These are phyloP conservation scores for Penicillium verrucosum DNA, from an alignment of 2,329 filamentous ascomycete species.

Conservation along the genomic window DNA sequence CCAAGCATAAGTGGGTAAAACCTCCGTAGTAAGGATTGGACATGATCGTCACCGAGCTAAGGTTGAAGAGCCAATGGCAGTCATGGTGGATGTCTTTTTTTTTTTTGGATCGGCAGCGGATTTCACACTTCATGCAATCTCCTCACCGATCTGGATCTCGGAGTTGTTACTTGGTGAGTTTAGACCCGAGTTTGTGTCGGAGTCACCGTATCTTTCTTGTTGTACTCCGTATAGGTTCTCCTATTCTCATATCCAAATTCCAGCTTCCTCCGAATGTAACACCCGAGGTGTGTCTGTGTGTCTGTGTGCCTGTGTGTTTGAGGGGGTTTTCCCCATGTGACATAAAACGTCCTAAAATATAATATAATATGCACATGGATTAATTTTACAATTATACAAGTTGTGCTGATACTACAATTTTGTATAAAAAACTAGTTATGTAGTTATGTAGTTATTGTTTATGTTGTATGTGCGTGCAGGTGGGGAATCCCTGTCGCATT, in stretches of 20 bases:
- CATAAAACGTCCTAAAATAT: no score
- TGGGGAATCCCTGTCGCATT: no score
- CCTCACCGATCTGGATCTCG: slow-evolving; percentile 2
- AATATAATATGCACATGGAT: no score
- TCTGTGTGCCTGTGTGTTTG: no score
- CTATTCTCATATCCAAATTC: neutral
- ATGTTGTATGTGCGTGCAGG: no score
- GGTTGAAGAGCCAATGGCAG: neutral
- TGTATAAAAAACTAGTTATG: no score
- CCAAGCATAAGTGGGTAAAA: neutral
- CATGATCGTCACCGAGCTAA: neutral
- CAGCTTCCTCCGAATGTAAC: neutral
- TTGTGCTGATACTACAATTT: no score
- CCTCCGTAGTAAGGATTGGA: neutral
- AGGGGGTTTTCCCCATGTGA: no score
- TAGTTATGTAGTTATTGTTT: no score
- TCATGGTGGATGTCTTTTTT: neutral
- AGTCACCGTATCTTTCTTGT: neutral
- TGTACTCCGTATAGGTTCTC: neutral
- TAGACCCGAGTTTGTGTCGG: neutral
- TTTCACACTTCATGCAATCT: neutral
- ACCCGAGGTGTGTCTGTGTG: neutral
- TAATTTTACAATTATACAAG: no score
- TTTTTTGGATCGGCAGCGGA: neutral
- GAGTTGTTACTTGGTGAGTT: neutral